phyloP scores from a whole-genome alignment of 495 filamentous ascomycete genomes.

The Penicillium odoratum region DNA sequence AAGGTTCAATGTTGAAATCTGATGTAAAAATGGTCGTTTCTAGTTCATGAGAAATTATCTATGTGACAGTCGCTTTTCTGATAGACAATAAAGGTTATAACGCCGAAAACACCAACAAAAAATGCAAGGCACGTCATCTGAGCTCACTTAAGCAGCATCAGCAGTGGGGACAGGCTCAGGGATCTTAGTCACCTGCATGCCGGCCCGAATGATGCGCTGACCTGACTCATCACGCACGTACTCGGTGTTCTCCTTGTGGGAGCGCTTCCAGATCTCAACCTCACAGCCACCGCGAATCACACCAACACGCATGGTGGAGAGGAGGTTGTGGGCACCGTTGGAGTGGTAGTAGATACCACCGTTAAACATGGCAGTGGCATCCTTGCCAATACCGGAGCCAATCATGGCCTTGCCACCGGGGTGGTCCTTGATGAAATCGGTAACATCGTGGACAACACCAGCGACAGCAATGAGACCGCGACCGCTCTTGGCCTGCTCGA shows the following conservation, averaged over 20 bases:
- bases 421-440: slow-evolving; percentile 94
- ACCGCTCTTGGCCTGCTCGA: slow-evolving; percentile 83
- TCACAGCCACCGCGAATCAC: slow-evolving; percentile 95
- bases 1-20: neutral
- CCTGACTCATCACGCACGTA: slow-evolving; percentile 80
- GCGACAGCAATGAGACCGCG: slow-evolving; percentile 85
- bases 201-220: slow-evolving; percentile 84
- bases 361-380: slow-evolving; percentile 99
- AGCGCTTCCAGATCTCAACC: slow-evolving; percentile 98
- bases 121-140: slow-evolving; percentile 23
- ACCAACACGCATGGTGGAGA: slow-evolving; percentile 94
- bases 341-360: slow-evolving; percentile 97
- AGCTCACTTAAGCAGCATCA: slow-evolving; percentile 41
- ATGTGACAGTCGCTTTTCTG: slow-evolving; percentile 28
- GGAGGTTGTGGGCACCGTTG: slow-evolving; percentile 95
- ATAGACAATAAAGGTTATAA: slow-evolving; percentile 18
- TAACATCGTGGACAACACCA: slow-evolving; percentile 94
- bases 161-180: slow-evolving; percentile 48
- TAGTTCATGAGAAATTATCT: slow-evolving; percentile 34
- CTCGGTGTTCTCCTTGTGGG: slow-evolving; percentile 79
- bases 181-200: slow-evolving; percentile 86
- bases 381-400: slow-evolving; percentile 89
- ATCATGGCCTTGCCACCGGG: slow-evolving; percentile 97
- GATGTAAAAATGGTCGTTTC: slow-evolving; percentile 27
- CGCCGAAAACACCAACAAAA: slow-evolving; percentile 25